phyloP scores from a whole-genome alignment of 208 protist species.

The Leishmania guyanensis region DNA sequence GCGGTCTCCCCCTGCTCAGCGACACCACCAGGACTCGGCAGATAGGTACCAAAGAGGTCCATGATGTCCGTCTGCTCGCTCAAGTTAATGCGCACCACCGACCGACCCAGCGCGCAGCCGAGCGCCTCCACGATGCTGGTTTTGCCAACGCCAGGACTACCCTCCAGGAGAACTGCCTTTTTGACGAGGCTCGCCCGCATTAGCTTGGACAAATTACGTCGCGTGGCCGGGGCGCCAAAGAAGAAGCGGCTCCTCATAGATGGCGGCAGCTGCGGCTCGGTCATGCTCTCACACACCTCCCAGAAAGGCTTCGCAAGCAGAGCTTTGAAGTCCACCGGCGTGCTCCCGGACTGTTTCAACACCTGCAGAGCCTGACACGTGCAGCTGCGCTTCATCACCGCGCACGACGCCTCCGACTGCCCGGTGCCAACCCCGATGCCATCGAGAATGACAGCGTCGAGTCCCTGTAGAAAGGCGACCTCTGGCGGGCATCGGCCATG shows the following conservation, averaged over 20 bases:
- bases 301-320: slow-evolving; percentile 63
- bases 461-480: slow-evolving; percentile 95
- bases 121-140: slow-evolving; percentile 98
- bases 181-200: slow-evolving; percentile 90
- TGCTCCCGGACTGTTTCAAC: slow-evolving; percentile 11
- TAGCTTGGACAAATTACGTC: slow-evolving; percentile 96
- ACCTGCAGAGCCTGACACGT: slow-evolving; percentile 29
- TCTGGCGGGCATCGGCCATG: slow-evolving; percentile 57
- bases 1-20: slow-evolving; percentile 35
- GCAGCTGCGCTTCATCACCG: slow-evolving; percentile 40
- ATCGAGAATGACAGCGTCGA: slow-evolving; percentile 96
- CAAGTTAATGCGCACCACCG: slow-evolving; percentile 99
- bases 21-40: slow-evolving; percentile 54
- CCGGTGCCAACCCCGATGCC: slow-evolving; percentile 92
- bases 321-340: slow-evolving; percentile 24
- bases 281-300: slow-evolving; percentile 75
- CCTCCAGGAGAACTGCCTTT: slow-evolving; percentile 98
- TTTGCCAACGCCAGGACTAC: slow-evolving; percentile 98
- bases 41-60: slow-evolving; percentile 95
- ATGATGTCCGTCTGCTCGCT: slow-evolving; percentile 99
- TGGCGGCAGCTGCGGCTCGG: slow-evolving; percentile 69
- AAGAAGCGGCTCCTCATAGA: slow-evolving; percentile 84
- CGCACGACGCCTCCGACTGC: slow-evolving; percentile 53
- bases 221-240: slow-evolving; percentile 96
- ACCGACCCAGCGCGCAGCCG: slow-evolving; percentile 85